These are phyloP conservation scores for Mycosarcoma maydis DNA, from an alignment of 1,284 basidiomycete species.

Conservation along the genomic window DNA sequence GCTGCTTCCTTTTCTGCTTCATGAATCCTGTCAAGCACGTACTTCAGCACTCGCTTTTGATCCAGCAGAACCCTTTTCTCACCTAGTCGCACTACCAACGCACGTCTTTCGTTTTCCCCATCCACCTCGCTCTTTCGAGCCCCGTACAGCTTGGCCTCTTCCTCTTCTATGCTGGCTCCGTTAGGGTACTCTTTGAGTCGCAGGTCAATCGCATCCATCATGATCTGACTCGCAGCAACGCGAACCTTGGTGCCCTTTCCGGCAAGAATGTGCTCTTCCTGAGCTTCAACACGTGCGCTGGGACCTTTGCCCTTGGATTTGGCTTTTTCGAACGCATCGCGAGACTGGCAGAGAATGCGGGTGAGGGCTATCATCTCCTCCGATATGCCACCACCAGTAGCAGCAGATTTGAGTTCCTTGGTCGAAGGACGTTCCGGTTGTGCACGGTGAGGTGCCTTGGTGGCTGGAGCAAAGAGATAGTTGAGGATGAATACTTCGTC, in stretches of 20 bases:
- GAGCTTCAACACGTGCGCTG: conserved; percentile 74
- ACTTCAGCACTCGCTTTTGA: conserved; percentile 45
- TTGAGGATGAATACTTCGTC: conserved; percentile 60
- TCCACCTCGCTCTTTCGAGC: conserved; percentile 8
- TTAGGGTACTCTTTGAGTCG: conserved; percentile 36
- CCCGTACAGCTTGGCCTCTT: conserved; percentile 70
- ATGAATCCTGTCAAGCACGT: conserved; percentile 27
- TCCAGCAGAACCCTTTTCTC: conserved; percentile 78
- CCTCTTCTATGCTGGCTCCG: conserved; percentile 69
- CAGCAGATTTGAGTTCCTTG: conserved; percentile 45
- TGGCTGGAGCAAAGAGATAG: conserved; percentile 55
- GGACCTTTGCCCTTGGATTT: conserved; percentile 80
- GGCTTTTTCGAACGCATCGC: conserved; percentile 75
- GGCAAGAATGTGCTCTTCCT: conserved; percentile 33
- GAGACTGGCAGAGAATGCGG: conserved; percentile 75
- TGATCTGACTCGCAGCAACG: conserved; percentile 27
- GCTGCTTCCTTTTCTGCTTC: conserved; percentile 36
- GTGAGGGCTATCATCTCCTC: conserved; percentile 77
- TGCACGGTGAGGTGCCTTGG: conserved; percentile 42
- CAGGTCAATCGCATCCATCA: conserved; percentile 43
- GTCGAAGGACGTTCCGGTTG: conserved; percentile 24
- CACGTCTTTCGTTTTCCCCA: conserved; percentile 69
- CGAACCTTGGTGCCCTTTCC: conserved; percentile 8
- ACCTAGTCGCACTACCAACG: conserved; percentile 79
- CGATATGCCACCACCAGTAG: conserved; percentile 73